A percentile compares a stretch with the other conserved stretches of the same genome.
phyloP scores from a whole-genome alignment of 495 filamentous ascomycete genomes.

The Daldinia grandis region DNA sequence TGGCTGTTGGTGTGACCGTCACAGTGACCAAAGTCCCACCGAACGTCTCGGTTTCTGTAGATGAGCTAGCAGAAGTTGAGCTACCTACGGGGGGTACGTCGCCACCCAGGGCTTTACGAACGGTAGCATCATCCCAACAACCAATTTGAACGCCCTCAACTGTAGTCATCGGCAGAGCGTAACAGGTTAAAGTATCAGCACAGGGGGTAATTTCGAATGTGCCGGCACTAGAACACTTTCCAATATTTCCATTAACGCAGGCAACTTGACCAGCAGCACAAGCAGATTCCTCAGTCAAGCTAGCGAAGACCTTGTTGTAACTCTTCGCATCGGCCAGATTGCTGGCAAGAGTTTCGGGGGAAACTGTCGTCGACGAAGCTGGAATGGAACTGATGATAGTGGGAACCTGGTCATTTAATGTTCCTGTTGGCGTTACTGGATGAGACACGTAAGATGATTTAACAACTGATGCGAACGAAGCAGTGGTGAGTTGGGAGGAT shows the following conservation, averaged over 20 bases:
- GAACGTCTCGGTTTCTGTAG: not conserved
- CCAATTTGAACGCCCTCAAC: conserved; percentile 47
- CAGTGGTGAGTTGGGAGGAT: not conserved
- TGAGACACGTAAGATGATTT: conserved; percentile 37
- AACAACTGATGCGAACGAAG: conserved; percentile 22
- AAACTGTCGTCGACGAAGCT: conserved; percentile 46
- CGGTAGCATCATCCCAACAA: conserved; percentile 46
- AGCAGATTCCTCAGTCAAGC: conserved; percentile 48
- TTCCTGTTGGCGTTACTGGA: conserved; percentile 43
- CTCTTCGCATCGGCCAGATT: conserved; percentile 51
- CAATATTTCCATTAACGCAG: conserved; percentile 51
- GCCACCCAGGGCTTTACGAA: conserved; percentile 41
- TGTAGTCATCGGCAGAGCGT: conserved; percentile 54
- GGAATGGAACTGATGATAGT: conserved; percentile 50
- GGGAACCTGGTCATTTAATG: conserved; percentile 45
- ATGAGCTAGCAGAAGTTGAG: conserved; percentile 14
- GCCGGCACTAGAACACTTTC: conserved; percentile 42
- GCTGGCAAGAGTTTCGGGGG: conserved; percentile 43
- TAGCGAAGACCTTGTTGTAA: conserved; percentile 51
- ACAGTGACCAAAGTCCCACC: conserved; percentile 14
- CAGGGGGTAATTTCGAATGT: conserved; percentile 47
- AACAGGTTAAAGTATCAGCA: conserved; percentile 45
- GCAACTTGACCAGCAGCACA: conserved; percentile 52
- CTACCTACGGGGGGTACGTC: conserved; percentile 10
- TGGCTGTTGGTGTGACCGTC: conserved; percentile 34